Evolutionary conservation across 2,329 filamentous ascomycete genomes (phyloP).

Genomic region (Pyricularia sp.): DNA sequence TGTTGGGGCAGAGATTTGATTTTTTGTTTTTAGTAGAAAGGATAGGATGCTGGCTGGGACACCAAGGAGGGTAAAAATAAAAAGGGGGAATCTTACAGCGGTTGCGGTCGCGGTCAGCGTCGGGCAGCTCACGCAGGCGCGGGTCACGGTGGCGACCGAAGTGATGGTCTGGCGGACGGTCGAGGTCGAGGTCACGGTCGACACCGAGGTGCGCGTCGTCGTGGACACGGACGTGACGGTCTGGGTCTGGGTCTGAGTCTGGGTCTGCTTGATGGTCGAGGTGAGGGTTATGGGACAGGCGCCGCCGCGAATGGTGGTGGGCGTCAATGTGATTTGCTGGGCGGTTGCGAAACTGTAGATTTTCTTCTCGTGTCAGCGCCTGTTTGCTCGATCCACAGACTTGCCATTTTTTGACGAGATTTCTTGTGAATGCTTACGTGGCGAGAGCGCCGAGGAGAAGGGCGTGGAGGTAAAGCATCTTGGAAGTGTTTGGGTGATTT

Average conservation of each 20-base stretch:
- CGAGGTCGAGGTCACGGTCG: slow-evolving; percentile 4
- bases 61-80: too few relatives aligned
- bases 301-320: slow-evolving; percentile 4
- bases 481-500: not conserved
- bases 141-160: slow-evolving; percentile 4
- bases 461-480: not conserved
- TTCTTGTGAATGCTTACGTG: not conserved
- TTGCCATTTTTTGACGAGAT: not conserved
- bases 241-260: not conserved
- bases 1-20: not conserved
- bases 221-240: slow-evolving; percentile 1
- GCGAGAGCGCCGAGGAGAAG: not conserved
- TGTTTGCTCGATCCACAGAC: not conserved
- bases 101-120: slow-evolving; percentile 10
- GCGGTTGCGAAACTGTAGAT: not conserved
- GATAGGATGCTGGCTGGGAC: too few relatives aligned
- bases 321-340: slow-evolving; percentile 6
- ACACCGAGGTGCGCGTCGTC: not conserved
- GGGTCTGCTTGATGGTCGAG: not conserved
- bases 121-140: slow-evolving; percentile 7
- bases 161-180: not conserved
- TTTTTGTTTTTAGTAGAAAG: not conserved
- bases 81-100: not conserved
- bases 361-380: not conserved
- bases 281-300: not conserved